Conservation (phyloP, 2,329 filamentous ascomycete genomes). For the Microdochium paspali region DNA sequence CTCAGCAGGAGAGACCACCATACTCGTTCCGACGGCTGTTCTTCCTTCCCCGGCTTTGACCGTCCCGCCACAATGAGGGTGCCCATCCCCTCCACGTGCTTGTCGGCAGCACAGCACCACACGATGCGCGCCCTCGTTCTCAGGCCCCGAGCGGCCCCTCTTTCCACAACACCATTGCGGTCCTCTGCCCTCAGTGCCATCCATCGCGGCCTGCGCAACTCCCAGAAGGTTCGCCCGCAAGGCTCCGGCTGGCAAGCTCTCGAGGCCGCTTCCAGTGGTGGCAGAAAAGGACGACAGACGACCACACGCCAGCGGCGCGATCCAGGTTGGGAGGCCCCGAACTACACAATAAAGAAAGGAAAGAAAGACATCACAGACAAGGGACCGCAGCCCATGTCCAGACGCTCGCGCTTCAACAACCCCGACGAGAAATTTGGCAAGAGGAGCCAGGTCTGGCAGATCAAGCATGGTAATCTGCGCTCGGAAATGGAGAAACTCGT, state of each 20-base stretch:
- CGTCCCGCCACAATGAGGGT: not conserved
- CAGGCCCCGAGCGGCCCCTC: not conserved
- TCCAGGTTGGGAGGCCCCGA: conserved; percentile 9
- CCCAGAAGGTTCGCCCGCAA: conserved; percentile 21
- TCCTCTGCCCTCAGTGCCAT: conserved; percentile 60
- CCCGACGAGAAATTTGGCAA: conserved; percentile 40
- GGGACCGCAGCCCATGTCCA: conserved; percentile 30
- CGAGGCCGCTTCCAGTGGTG: conserved; percentile 16
- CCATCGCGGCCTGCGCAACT: conserved; percentile 49
- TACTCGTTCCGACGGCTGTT: not conserved
- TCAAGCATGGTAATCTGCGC: conserved; percentile 33
- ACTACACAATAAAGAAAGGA: conserved; percentile 31
- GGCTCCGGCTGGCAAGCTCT: conserved; percentile 17
- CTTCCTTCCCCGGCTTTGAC: not conserved
- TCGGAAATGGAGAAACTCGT: conserved; percentile 16
- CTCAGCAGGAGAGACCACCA: too few species aligned
- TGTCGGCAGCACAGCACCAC: not conserved
- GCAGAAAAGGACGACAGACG: conserved; percentile 8
- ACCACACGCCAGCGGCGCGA: conserved; percentile 6
- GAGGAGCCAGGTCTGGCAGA: conserved; percentile 43
- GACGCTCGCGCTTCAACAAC: conserved; percentile 42
- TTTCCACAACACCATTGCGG: conserved; percentile 16
- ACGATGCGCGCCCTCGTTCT: not conserved
- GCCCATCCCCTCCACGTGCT: not conserved
- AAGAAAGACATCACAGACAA: conserved; percentile 42